These are phyloP conservation scores for Penicillium daleae DNA, from an alignment of 495 filamentous ascomycete genomes.

Conservation along the genomic window DNA sequence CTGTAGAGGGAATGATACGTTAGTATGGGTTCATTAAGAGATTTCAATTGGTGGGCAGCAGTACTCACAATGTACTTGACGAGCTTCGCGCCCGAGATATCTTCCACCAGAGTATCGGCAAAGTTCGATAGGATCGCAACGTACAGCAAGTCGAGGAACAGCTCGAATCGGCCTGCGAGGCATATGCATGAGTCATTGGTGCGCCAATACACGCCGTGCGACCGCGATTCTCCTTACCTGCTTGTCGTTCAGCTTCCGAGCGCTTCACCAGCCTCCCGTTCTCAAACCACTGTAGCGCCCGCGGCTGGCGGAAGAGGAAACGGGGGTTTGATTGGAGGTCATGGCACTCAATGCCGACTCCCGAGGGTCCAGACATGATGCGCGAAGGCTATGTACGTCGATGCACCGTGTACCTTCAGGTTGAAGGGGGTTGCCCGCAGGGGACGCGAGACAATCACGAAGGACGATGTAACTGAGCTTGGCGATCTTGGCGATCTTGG, in stretches of 20 bases:
- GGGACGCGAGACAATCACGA: not conserved
- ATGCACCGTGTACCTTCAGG: not conserved
- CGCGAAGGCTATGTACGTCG: not conserved
- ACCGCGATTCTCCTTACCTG: slow-evolving; percentile 25
- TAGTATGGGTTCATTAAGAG: not conserved
- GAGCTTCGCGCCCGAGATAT: slow-evolving; percentile 49
- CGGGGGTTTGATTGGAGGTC: slow-evolving; percentile 29
- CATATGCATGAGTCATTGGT: not conserved
- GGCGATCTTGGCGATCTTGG: slow-evolving; percentile 6
- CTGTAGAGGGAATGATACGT: slow-evolving; percentile 13
- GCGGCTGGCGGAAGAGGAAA: slow-evolving; percentile 41
- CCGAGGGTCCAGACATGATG: not conserved
- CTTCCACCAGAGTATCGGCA: slow-evolving; percentile 47
- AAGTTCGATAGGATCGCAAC: slow-evolving; percentile 51
- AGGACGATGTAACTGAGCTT: not conserved
- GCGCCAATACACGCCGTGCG: not conserved
- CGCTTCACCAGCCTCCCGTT: slow-evolving; percentile 39
- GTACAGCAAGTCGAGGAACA: slow-evolving; percentile 55
- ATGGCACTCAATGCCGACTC: slow-evolving; percentile 18
- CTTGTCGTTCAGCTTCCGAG: slow-evolving; percentile 41
- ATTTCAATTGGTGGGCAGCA: not conserved
- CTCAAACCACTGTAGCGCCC: slow-evolving; percentile 48
- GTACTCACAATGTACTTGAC: slow-evolving; percentile 45
- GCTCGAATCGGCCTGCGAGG: slow-evolving; percentile 45
- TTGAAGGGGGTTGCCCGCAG: not conserved